These are phyloP conservation scores for Curvularia eragrostidis DNA, from an alignment of 2,329 filamentous ascomycete species.

Conservation along the genomic window DNA sequence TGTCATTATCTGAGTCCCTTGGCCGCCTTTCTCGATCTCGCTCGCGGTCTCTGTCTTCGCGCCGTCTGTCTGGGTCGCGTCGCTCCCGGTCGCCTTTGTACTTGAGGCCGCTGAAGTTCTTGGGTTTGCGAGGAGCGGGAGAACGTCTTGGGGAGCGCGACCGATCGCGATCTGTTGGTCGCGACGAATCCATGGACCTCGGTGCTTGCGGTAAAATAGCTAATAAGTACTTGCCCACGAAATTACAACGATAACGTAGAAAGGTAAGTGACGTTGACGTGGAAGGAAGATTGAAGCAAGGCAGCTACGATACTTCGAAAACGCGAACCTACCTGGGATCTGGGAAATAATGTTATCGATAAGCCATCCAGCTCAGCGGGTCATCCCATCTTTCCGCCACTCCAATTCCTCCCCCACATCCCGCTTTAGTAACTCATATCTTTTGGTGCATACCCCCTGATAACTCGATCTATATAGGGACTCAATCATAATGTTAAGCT, in stretches of 20 bases:
- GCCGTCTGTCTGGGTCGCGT: slow-evolving; percentile 15
- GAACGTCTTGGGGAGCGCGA: slow-evolving; percentile 39
- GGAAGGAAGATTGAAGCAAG: background rate
- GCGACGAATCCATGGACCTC: slow-evolving; percentile 16
- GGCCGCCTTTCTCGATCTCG: slow-evolving; percentile 36
- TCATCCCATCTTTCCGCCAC: slow-evolving; percentile 11
- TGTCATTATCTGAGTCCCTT: slow-evolving; percentile 27
- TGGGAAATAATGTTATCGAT: slow-evolving; percentile 10
- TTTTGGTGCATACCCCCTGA: background rate
- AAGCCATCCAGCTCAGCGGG: slow-evolving; percentile 13
- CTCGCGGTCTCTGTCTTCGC: slow-evolving; percentile 10
- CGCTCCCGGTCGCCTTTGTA: slow-evolving; percentile 57
- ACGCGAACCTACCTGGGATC: background rate
- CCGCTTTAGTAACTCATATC: background rate
- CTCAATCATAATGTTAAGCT: slow-evolving; percentile 26
- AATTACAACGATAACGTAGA: background rate
- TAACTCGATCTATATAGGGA: slow-evolving; percentile 11
- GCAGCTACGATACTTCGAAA: slow-evolving; percentile 4
- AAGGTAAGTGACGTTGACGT: background rate
- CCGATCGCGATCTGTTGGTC: slow-evolving; percentile 25
- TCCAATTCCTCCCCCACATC: slow-evolving; percentile 10
- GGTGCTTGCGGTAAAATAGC: background rate
- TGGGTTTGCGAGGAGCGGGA: slow-evolving; percentile 27
- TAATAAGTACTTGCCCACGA: background rate
- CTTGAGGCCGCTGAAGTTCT: slow-evolving; percentile 61